Evolutionary conservation across 176 grass and related monocot species (phyloP).

Genomic region (Puya raimondii): DNA sequence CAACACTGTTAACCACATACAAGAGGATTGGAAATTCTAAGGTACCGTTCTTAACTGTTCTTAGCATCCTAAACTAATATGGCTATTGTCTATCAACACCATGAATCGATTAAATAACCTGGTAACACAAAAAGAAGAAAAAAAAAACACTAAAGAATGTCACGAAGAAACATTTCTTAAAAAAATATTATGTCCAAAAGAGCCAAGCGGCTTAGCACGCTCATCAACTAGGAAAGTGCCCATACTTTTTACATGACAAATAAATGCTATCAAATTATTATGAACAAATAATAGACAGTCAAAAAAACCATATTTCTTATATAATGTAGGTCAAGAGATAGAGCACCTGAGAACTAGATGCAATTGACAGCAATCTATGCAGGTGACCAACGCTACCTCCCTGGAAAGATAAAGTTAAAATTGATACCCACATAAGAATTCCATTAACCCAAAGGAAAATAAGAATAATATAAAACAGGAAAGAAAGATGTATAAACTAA

Average conservation of each 20-base stretch:
- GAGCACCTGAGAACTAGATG: conserved; percentile 91
- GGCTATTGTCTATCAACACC: neutral
- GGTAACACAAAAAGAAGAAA: neutral
- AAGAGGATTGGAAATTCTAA: neutral
- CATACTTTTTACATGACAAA: neutral
- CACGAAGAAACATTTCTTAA: neutral
- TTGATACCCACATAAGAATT: conserved; percentile 3
- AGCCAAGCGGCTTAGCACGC: neutral
- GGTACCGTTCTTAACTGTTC: neutral
- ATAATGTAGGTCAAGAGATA: conserved; percentile 8
- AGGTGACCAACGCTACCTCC: conserved; percentile 93
- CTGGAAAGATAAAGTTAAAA: conserved; percentile 38
- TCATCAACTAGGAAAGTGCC: neutral
- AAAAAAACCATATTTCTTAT: conserved; percentile 5
- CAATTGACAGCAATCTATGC: conserved; percentile 81
- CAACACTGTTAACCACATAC: neutral
- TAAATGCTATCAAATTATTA: neutral
- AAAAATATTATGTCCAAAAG: neutral
- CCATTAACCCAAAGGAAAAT: conserved; percentile 8
- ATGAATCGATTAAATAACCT: neutral
- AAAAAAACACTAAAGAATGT: neutral
- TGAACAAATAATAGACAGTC: neutral
- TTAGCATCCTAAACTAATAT: neutral
- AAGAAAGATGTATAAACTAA: conserved; percentile 3
- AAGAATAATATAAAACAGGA: neutral